phyloP scores from a whole-genome alignment of 192 early-diverging fungal genomes.

The Backusella parvicylindrica region DNA sequence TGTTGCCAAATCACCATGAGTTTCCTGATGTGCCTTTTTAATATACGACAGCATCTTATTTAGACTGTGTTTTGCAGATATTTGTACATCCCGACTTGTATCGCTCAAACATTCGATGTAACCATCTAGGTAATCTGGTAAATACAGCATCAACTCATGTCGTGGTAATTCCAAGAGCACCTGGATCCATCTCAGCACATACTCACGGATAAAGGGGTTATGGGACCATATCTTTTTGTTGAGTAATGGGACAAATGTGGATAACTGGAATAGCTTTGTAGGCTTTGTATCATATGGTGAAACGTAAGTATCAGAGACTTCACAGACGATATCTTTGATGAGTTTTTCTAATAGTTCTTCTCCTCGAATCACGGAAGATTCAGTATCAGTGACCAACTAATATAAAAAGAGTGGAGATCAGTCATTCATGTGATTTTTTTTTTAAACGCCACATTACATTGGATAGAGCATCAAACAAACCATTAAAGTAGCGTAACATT shows the following conservation, averaged over 20 bases:
- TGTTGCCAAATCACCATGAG: not conserved
- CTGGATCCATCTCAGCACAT: slow-evolving; percentile 91
- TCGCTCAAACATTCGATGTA: slow-evolving; percentile 89
- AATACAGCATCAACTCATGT: slow-evolving; percentile 83
- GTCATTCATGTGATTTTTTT: not conserved
- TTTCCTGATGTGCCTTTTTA: not conserved
- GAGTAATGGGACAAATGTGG: slow-evolving; percentile 90
- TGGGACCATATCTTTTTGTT: slow-evolving; percentile 86
- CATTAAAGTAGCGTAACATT: slow-evolving; percentile 90
- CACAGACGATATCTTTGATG: slow-evolving; percentile 95
- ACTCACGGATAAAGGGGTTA: slow-evolving; percentile 87
- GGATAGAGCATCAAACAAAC: slow-evolving; percentile 94
- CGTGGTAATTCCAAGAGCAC: slow-evolving; percentile 91
- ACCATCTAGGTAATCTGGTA: slow-evolving; percentile 94
- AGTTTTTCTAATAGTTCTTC: slow-evolving; percentile 91
- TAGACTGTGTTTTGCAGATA: slow-evolving; percentile 39
- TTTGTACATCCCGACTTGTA: slow-evolving; percentile 85
- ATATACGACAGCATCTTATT: not conserved
- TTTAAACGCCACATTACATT: slow-evolving; percentile 61
- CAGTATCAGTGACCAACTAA: slow-evolving; percentile 85
- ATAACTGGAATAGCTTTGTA: slow-evolving; percentile 72
- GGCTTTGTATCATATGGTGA: slow-evolving; percentile 38
- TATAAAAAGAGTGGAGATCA: not conserved
- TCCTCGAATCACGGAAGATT: slow-evolving; percentile 88
- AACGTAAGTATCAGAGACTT: slow-evolving; percentile 77